Base-by-base conservation (phyloP, 768 basidiomycete genomes). In the Lyophyllum atratum region DNA sequence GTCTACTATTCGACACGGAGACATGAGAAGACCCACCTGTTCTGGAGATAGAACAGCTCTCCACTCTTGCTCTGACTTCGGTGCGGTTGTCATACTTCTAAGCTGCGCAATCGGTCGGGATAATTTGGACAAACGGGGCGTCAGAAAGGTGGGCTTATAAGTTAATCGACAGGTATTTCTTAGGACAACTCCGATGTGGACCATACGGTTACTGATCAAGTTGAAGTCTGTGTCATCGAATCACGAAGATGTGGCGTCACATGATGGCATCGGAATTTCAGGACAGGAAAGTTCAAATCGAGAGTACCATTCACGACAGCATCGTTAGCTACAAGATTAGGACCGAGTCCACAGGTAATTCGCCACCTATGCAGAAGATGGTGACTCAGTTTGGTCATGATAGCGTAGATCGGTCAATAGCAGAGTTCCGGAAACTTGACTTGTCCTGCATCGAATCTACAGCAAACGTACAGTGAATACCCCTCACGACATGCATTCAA, bases 361-460 rank as follows among this genome's bases (percentile, higher is more conserved):
- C 50, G 19, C 31, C 28, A 19, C 44, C 40, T 46, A 31, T 46
- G 24, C 22, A 33, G 17, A 19, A 33, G 19, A 28, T 42, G 15
- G 43, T 42, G 28, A 47, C n/a, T 49, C 7, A 60, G 56, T 49
- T 29, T 24, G 37, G 47, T 52, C 43, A 63, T 64, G 61, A 68
- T 56, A 52, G 62, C 59, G 75, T 68, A 5, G 76, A 72, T 52
- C 83, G 74, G 56, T 83, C 82, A 49, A 81, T 73, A 12, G 83
- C 80, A 26, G 84, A 80, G 69, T 85, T 86, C 33, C 92, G 83
- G 75, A 93, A 93, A 64, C 88, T 92, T 31, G 90, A 92, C 64
- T 85, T 90, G 74, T 93, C 92, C 64, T 90, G 90, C 83, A 93
- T 89, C 47, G 92, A 93, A 72, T 93, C 92, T 93, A 64, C 49